Conservation (phyloP, 169 alveolate genomes). For the Eimeria necatrix region DNA sequence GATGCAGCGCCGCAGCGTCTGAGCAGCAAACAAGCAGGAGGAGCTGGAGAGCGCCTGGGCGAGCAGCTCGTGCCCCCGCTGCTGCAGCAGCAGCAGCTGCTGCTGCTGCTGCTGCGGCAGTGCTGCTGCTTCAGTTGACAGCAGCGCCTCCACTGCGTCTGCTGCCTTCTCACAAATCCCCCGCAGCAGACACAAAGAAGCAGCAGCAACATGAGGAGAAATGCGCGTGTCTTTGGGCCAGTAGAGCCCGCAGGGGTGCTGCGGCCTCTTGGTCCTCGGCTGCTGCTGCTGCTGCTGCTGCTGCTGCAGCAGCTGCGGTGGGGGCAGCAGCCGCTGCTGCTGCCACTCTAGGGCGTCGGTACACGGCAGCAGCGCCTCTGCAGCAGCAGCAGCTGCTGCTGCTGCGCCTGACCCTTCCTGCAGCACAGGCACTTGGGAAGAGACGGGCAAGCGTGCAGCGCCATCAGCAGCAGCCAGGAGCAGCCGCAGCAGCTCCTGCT, state of each 20-base stretch:
- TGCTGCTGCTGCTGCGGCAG: slow-evolving; percentile 21
- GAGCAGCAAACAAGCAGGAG: slow-evolving; percentile 41
- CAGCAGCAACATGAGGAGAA: slow-evolving; percentile 44
- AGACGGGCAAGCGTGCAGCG: neutral
- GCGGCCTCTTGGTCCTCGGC: neutral
- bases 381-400: neutral
- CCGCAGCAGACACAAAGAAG: slow-evolving; percentile 31
- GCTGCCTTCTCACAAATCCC: neutral
- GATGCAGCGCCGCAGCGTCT: slow-evolving; percentile 70
- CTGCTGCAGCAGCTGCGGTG: slow-evolving; percentile 30
- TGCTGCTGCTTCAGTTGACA: slow-evolving; percentile 7
- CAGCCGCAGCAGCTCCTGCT: slow-evolving; percentile 44
- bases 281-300: slow-evolving; percentile 51
- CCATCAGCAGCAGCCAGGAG: slow-evolving; percentile 44
- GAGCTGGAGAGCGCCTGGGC: slow-evolving; percentile 7
- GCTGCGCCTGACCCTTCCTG: neutral
- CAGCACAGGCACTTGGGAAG: neutral
- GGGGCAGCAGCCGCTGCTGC: slow-evolving; percentile 31
- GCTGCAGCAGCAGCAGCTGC: slow-evolving; percentile 66
- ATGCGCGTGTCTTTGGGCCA: neutral
- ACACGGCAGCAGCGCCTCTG: slow-evolving; percentile 26
- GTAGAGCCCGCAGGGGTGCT: neutral
- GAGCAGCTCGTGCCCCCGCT: slow-evolving; percentile 34
- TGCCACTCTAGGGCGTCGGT: neutral
- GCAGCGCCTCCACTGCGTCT: slow-evolving; percentile 3